Evolutionary conservation across 2,329 filamentous ascomycete genomes (phyloP), one percentile per base, ranked within the genome.

Genomic region (Aspergillus sp.): DNA sequence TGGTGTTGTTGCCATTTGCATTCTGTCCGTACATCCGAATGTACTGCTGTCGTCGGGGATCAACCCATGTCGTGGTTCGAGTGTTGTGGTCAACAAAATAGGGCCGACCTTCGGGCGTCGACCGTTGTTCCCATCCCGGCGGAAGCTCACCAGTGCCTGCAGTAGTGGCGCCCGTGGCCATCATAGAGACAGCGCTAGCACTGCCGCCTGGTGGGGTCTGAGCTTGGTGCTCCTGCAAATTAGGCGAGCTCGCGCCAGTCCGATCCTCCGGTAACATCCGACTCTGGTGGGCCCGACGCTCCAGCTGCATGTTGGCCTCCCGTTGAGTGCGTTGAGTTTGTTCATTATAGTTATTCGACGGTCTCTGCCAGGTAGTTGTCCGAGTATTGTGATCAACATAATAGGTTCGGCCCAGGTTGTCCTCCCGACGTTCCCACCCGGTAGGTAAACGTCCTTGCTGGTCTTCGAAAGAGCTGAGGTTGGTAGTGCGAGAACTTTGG

Each of bases 71-170:
- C 0, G 93, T 98, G 1, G 93, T 97, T 55, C 93, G 83, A 7
- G 93, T 97, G 67, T 97, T 98, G 71, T 98, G 93, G 66, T 98
- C 93, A 44, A 98, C 93, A 69, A 96, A 98, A 71, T 98, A 98
- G 7, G 91, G 81, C 44, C 93, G 83, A 23, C 91, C 90, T 75
- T 98, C 93, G 0, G 93, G 91, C 0, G 93, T 98, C 71, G 88
- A 90, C 59, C 93, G 80, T 68, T 96, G 90, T 70, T 98, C 93
- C 93, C 93, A 98, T 23, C 91, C 88, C 17, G 91, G 85, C 35
- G 93, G 93, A 51, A 98, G 82, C 71, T 98, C 93, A 52, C 93
- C 93, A 50, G 89, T 91, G 39, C 93, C 93, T 46, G 91, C 88
- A 56, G 88, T 96, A 15, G 93, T 98, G 45, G 88, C 90, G 53